Evolutionary conservation across 2,329 filamentous ascomycete species (phyloP).

Genomic region (Xylogone sp.): DNA sequence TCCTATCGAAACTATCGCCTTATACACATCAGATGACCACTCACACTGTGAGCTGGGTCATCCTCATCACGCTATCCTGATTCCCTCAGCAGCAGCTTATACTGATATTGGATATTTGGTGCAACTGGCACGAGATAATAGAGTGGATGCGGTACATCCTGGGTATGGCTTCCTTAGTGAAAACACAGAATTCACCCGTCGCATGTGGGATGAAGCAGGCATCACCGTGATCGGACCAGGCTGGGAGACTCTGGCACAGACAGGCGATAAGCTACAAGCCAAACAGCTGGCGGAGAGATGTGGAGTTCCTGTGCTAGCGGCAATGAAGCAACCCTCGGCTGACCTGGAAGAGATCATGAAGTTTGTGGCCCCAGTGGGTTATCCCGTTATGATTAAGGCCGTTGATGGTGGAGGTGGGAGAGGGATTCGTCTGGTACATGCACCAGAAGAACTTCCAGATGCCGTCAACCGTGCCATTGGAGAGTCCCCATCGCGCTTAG

Average conservation of each 20-base stretch:
- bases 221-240: constrained; percentile 57
- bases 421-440: constrained; percentile 51
- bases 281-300: constrained; percentile 61
- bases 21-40: no score
- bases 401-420: constrained; percentile 60
- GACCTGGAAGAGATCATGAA: constrained; percentile 56
- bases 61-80: no score
- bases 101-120: no score
- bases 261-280: constrained; percentile 39
- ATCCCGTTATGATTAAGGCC: constrained; percentile 52
- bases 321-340: constrained; percentile 63
- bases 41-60: no score
- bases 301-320: constrained; percentile 66
- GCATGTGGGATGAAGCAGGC: constrained; percentile 46
- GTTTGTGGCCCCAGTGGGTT: constrained; percentile 24
- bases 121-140: no score
- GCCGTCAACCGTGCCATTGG: constrained; percentile 50
- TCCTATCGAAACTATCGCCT: no score
- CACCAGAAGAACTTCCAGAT: constrained; percentile 42
- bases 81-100: no score
- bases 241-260: constrained; percentile 10
- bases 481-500: constrained; percentile 52
- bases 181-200: constrained; percentile 58
- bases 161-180: constrained; percentile 66
- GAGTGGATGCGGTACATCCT: no score